Base-by-base conservation (phyloP, 106 monocot species). In the Chionographis japonica region DNA sequence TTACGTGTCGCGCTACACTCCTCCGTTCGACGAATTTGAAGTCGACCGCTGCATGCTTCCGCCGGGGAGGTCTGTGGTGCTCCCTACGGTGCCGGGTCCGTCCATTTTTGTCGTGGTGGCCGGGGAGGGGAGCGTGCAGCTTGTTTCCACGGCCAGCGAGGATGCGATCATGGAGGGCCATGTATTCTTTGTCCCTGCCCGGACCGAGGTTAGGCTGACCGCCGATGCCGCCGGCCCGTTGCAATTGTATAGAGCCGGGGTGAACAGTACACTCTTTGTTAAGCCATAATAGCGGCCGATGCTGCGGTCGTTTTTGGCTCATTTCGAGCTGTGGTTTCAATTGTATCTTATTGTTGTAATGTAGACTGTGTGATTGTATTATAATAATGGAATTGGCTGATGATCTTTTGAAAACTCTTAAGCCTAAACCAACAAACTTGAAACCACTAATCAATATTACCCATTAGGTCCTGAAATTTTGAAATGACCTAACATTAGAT, bases 11-110 rank as follows among this genome's bases (percentile, higher is more conserved):
- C 75, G 91, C 12, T 97, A 92, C 52, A 87, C 77, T 40, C 97
- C 97, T 68, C 92, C 97, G 40, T 92, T 97, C 49, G 87, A 97
- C 19, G 97, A 97, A 83, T 97, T 97, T 73, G 92, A 92, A 77
- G 97, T 97, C 18, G 89, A 97, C 38, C 66, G 55, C 53, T 82
- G 73, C 66, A 56, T 67, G 15, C 62, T 95, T 64, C 75, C 84
- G 17, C 12, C 79, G 10, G 65, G 40, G 18, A 75, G 85, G 43
- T 77, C 75, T 43, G 62, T 89, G 58, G 71, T 57, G 19, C 70
- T 83, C 63, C 60, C 80, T 40, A 70, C 78, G 8, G 52, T 80
- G 12, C 78, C 77, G 3, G 92, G 89, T 8, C 97, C 97, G 4
- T 92, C 89, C 14, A 70, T 97, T 46, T 76, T 86, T 63, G 17